phyloP scores from a whole-genome alignment of 768 basidiomycete species.

The Auricularia sp. region DNA sequence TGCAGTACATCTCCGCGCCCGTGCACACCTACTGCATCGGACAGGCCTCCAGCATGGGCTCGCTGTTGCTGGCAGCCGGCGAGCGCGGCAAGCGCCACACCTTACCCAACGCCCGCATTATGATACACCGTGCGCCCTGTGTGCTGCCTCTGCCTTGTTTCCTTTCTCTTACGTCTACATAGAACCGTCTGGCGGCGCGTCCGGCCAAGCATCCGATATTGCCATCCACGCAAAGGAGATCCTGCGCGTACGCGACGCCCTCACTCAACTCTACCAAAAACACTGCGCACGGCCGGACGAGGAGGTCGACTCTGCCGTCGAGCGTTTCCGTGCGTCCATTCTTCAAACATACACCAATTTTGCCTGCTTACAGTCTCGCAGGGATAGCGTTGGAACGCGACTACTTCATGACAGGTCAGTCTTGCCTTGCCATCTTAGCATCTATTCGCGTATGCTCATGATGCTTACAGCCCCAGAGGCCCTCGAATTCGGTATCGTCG shows the following conservation, averaged over 20 bases:
- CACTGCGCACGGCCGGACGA: constrained; percentile 71
- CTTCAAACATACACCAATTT: background rate
- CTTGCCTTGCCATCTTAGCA: too few relatives aligned
- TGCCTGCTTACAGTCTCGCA: constrained; percentile 18
- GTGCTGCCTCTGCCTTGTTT: too few relatives aligned
- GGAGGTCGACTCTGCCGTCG: constrained; percentile 47
- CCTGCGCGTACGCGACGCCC: constrained; percentile 68
- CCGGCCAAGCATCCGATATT: constrained; percentile 92
- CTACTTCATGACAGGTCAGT: constrained; percentile 72
- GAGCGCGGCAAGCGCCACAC: constrained; percentile 86
- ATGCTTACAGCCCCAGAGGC: constrained; percentile 58
- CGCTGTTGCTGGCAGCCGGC: constrained; percentile 79
- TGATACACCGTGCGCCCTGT: constrained; percentile 91
- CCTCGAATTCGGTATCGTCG: constrained; percentile 83
- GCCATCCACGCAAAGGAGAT: constrained; percentile 98
- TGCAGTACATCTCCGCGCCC: constrained; percentile 82
- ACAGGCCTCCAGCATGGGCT: constrained; percentile 94
- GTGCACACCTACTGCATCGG: constrained; percentile 97
- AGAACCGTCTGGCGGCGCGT: constrained; percentile 96
- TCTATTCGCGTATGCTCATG: too few relatives aligned
- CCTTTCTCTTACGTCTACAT: too few relatives aligned
- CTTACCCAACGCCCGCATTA: constrained; percentile 88
- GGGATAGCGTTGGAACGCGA: constrained; percentile 87
- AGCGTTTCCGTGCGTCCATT: constrained; percentile 60
- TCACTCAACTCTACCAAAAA: constrained; percentile 85